These are phyloP conservation scores for Begonia masoniana DNA, from an alignment of 306 rosid genomes.

Conservation along the genomic window DNA sequence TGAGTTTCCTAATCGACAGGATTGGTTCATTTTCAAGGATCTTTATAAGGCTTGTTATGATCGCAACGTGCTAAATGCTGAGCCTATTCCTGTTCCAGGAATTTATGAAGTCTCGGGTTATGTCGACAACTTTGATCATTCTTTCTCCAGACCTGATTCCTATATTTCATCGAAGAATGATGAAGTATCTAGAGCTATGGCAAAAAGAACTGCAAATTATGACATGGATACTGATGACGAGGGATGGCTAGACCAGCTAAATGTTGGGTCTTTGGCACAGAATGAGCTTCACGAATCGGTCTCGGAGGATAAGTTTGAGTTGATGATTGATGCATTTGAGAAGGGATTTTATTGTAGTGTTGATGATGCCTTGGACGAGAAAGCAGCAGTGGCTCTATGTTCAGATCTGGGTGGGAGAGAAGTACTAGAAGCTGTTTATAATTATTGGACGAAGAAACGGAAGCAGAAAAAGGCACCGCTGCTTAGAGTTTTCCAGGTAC, in stretches of 20 bases:
- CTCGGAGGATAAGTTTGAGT: slow-evolving; percentile 49
- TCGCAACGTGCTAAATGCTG: slow-evolving; percentile 25
- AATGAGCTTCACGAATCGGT: slow-evolving; percentile 23
- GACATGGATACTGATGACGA: slow-evolving; percentile 93
- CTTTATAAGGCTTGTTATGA: slow-evolving; percentile 66
- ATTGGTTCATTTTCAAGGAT: slow-evolving; percentile 58
- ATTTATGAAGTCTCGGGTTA: slow-evolving; percentile 39
- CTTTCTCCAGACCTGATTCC: slow-evolving; percentile 33
- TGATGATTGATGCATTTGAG: slow-evolving; percentile 58
- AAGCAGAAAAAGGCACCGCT: slow-evolving; percentile 29
- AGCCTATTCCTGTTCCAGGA: slow-evolving; percentile 59
- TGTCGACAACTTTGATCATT: slow-evolving; percentile 13
- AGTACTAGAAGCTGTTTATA: slow-evolving; percentile 37
- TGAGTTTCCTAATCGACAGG: slow-evolving; percentile 44
- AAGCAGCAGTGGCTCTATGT: slow-evolving; percentile 25
- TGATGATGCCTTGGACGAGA: slow-evolving; percentile 33
- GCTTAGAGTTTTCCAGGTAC: slow-evolving; percentile 68
- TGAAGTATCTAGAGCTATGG: slow-evolving; percentile 53
- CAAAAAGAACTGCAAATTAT: slow-evolving; percentile 37
- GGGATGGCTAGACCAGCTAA: slow-evolving; percentile 47
- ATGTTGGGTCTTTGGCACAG: slow-evolving; percentile 13
- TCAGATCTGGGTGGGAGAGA: slow-evolving; percentile 27
- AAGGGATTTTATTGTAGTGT: slow-evolving; percentile 36
- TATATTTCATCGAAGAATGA: slow-evolving; percentile 42
- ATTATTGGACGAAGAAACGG: slow-evolving; percentile 61